Percentiles rank a stretch among this genome's conserved stretches.
Evolutionary conservation across 768 basidiomycete species (phyloP).

Genomic region (Macrolepiota dolichaula): DNA sequence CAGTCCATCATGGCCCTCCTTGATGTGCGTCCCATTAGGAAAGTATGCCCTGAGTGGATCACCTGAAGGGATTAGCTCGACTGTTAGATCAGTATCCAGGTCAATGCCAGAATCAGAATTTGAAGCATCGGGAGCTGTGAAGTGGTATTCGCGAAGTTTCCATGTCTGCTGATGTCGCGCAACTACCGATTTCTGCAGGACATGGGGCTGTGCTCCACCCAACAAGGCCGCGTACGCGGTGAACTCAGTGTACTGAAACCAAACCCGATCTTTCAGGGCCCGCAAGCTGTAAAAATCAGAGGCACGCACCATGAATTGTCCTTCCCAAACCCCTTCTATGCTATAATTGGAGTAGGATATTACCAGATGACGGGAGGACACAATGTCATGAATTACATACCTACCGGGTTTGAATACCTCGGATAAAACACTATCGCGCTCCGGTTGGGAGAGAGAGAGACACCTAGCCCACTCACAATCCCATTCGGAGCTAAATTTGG

Average conservation of each 20-base stretch:
- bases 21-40: conserved; percentile 47
- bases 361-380: background rate
- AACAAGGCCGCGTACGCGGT: conserved; percentile 76
- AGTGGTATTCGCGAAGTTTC: conserved; percentile 78
- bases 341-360: conserved; percentile 27
- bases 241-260: conserved; percentile 74
- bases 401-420: conserved; percentile 59
- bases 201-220: conserved; percentile 60
- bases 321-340: conserved; percentile 79
- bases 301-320: conserved; percentile 62
- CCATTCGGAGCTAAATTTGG: conserved; percentile 44
- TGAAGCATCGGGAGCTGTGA: conserved; percentile 30
- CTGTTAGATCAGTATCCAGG: conserved; percentile 21
- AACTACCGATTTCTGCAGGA: conserved; percentile 70
- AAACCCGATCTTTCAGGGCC: background rate
- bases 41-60: conserved; percentile 62
- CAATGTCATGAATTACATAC: conserved; percentile 21
- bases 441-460: conserved; percentile 30
- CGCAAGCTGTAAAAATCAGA: background rate
- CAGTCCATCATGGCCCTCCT: conserved; percentile 46
- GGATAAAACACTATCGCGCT: conserved; percentile 31
- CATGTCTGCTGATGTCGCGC: conserved; percentile 89
- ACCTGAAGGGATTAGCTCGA: conserved; percentile 47
- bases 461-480: conserved; percentile 69
- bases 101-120: conserved; percentile 31